Evolutionary conservation across 2,329 filamentous ascomycete genomes (phyloP).

Genomic region (Nemania serpens): DNA sequence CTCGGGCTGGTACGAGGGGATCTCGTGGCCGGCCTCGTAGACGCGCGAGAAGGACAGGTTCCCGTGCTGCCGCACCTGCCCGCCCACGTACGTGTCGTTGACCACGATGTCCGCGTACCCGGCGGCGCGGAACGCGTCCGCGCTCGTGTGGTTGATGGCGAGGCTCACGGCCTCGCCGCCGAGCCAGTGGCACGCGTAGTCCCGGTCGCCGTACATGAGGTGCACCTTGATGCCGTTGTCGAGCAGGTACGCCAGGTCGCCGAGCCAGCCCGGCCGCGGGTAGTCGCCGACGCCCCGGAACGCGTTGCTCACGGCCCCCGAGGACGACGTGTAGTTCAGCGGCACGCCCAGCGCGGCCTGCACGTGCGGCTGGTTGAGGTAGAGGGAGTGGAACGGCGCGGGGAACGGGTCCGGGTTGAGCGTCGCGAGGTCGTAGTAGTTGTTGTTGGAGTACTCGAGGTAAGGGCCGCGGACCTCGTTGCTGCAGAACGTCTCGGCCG

Average conservation of each 20-base stretch:
- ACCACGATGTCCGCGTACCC: slow-evolving; percentile 69
- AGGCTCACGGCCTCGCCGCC: slow-evolving; percentile 59
- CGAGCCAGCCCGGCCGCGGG: slow-evolving; percentile 44
- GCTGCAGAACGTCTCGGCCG: slow-evolving; percentile 36
- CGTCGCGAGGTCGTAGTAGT: slow-evolving; percentile 63
- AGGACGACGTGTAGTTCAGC: slow-evolving; percentile 59
- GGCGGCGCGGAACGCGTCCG: slow-evolving; percentile 53
- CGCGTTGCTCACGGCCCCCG: slow-evolving; percentile 48
- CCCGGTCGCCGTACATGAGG: slow-evolving; percentile 62
- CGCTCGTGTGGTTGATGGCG: slow-evolving; percentile 50
- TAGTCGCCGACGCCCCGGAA: slow-evolving; percentile 48
- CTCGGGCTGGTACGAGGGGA: slow-evolving; percentile 57
- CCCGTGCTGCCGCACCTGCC: slow-evolving; percentile 70
- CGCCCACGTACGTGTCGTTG: slow-evolving; percentile 65
- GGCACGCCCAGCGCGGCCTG: slow-evolving; percentile 63
- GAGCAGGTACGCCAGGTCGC: slow-evolving; percentile 57
- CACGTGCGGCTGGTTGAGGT: slow-evolving; percentile 60
- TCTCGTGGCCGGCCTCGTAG: slow-evolving; percentile 62
- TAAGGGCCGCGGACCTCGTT: slow-evolving; percentile 34
- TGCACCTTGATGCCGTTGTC: slow-evolving; percentile 62
- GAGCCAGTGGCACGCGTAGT: slow-evolving; percentile 62
- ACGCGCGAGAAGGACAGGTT: slow-evolving; percentile 67
- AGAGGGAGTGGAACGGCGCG: slow-evolving; percentile 56
- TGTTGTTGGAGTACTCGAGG: slow-evolving; percentile 44
- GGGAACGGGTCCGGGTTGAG: slow-evolving; percentile 57